These are phyloP conservation scores for Reutealis trisperma DNA, from an alignment of 345 rosid genomes.

Conservation along the genomic window DNA sequence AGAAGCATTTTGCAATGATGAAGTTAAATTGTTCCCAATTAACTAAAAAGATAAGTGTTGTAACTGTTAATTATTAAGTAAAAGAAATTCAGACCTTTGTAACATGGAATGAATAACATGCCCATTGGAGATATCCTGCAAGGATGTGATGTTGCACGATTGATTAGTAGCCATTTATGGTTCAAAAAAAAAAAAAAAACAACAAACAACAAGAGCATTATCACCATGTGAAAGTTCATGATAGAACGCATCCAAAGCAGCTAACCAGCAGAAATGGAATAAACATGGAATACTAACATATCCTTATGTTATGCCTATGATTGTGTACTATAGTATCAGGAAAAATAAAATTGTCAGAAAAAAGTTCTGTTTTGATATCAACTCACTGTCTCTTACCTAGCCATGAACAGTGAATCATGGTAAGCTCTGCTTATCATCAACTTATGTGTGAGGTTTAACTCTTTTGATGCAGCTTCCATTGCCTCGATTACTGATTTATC, in stretches of 20 bases:
- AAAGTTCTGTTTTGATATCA: conserved; percentile 4
- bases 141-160: conserved; percentile 14
- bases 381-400: conserved; percentile 52
- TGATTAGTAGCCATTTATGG: conserved; percentile 2
- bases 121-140: conserved; percentile 95
- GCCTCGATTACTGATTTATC: conserved; percentile 64
- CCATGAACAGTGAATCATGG: conserved; percentile 95
- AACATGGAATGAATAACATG: conserved; percentile 96
- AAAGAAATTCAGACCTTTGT: conserved; percentile 61
- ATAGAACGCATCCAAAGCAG: not conserved
- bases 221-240: not conserved
- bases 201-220: not conserved
- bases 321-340: not conserved
- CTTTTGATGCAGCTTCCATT: conserved; percentile 64
- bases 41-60: not conserved
- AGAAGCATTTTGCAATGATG: not conserved
- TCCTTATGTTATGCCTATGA: not conserved
- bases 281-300: not conserved
- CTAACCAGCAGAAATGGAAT: not conserved
- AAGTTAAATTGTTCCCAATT: not conserved
- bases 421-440: conserved; percentile 95
- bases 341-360: not conserved
- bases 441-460: conserved; percentile 70
- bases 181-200: not conserved
- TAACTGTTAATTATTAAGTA: not conserved